Conservation (phyloP, 306 rosid genomes). For the Acacia acuminata region DNA sequence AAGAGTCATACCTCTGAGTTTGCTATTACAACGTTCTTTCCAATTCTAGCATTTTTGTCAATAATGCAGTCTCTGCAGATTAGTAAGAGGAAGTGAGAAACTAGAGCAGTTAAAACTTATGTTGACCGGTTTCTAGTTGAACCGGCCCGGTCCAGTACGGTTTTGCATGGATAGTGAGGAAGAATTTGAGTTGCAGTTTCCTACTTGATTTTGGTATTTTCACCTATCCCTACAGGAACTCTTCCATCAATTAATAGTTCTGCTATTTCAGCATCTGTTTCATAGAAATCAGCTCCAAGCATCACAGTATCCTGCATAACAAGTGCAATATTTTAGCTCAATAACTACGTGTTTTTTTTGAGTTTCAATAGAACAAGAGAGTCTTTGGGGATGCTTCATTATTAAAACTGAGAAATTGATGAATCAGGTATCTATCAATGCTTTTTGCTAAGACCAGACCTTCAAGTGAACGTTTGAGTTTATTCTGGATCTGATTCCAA, state of each 20-base stretch:
- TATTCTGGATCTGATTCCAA: constrained; percentile 90
- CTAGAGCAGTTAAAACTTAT: constrained; percentile 3
- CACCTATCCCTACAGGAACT: constrained; percentile 93
- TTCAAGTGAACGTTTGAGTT: constrained; percentile 76
- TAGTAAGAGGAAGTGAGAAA: constrained; percentile 25
- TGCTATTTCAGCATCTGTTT: constrained; percentile 63
- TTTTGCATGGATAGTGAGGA: neutral
- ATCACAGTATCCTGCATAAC: constrained; percentile 84
- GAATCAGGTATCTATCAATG: constrained; percentile 19
- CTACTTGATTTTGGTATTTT: constrained; percentile 80
- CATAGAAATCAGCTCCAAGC: constrained; percentile 96
- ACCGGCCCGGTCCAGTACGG: neutral
- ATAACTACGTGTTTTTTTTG: neutral
- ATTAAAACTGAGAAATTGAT: constrained; percentile 17
- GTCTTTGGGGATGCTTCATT: constrained; percentile 16
- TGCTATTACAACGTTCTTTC: constrained; percentile 75
- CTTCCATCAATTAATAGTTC: constrained; percentile 78
- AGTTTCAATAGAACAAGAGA: neutral
- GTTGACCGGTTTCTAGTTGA: neutral
- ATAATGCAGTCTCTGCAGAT: constrained; percentile 81
- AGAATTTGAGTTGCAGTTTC: constrained; percentile 21
- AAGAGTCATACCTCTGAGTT: constrained; percentile 66
- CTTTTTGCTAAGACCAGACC: constrained; percentile 49
- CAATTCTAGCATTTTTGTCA: constrained; percentile 92
- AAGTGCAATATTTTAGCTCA: neutral